Percentiles rank a stretch among this genome's conserved stretches.
Conservation (phyloP, 768 basidiomycete genomes). For the Russula brevipes region DNA sequence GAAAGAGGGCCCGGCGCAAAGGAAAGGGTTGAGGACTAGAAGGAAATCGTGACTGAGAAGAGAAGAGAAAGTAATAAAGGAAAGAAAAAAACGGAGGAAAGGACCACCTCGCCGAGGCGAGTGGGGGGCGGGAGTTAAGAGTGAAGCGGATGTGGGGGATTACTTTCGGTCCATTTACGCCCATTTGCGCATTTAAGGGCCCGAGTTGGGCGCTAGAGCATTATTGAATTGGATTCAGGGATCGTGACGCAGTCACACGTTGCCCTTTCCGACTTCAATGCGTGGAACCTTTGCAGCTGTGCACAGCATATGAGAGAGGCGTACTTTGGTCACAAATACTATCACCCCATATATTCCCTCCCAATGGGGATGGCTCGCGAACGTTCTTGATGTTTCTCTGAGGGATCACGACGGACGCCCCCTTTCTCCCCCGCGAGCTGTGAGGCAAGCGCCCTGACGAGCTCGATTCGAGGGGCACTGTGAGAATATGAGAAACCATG, state of each 20-base stretch:
- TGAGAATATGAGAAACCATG: constrained; percentile 16
- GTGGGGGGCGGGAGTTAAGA: constrained; percentile 10
- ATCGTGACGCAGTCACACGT: constrained; percentile 18
- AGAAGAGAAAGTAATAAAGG: constrained; percentile 20
- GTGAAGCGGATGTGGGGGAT: constrained; percentile 16
- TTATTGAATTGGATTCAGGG: constrained; percentile 4
- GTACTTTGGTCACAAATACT: constrained; percentile 8
- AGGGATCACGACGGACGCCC: background rate
- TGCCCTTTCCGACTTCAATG: background rate
- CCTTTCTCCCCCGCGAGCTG: background rate
- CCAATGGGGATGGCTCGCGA: constrained; percentile 1
- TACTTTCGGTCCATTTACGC: background rate
- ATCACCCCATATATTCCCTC: background rate
- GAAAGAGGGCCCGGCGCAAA: constrained; percentile 21
- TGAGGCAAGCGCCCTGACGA: background rate
- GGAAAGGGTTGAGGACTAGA: constrained; percentile 19
- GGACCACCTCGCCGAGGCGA: constrained; percentile 22
- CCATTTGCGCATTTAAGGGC: constrained; percentile 8
- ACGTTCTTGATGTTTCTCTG: constrained; percentile 10
- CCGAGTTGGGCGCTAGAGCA: constrained; percentile 4
- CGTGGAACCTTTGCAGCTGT: constrained; percentile 2
- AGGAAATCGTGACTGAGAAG: constrained; percentile 20
- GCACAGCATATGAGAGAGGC: constrained; percentile 2
- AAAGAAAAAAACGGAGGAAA: constrained; percentile 20
- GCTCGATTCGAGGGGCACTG: background rate